Percentiles rank a stretch among this genome's conserved stretches.
These are phyloP conservation scores for Aspergillus neotritici DNA, from an alignment of 2,329 filamentous ascomycete genomes.

Conservation along the genomic window DNA sequence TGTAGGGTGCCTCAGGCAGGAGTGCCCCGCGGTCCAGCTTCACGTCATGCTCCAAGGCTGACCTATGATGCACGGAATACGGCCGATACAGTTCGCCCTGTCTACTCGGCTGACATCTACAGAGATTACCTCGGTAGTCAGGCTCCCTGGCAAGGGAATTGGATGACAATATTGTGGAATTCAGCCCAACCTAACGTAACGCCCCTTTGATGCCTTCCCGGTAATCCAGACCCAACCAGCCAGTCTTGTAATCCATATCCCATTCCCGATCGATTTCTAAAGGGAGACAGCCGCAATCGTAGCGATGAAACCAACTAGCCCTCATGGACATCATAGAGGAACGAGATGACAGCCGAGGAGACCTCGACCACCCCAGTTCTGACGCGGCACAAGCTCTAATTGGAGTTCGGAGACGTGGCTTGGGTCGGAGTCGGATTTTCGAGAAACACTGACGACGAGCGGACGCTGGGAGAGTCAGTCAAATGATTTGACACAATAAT, in stretches of 20 bases:
- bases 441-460: constrained; percentile 63
- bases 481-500: neutral
- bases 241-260: constrained; percentile 13
- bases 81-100: too few species aligned
- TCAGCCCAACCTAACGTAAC: constrained; percentile 1
- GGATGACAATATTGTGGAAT: too few species aligned
- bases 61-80: too few species aligned
- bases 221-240: constrained; percentile 2
- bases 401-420: constrained; percentile 51
- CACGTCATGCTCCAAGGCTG: too few species aligned
- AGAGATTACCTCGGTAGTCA: too few species aligned
- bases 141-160: too few species aligned
- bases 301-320: neutral
- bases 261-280: constrained; percentile 13
- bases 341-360: constrained; percentile 86
- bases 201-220: constrained; percentile 5
- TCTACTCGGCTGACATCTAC: too few species aligned
- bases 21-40: constrained; percentile 12
- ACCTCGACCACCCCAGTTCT: constrained; percentile 85
- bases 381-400: constrained; percentile 67
- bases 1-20: constrained; percentile 16
- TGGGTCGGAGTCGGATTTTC: constrained; percentile 42
- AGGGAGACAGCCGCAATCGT: neutral
- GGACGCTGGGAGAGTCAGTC: constrained; percentile 49
- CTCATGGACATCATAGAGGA: constrained; percentile 55